Base-by-base conservation (phyloP, 768 basidiomycete species). In the Amanita pallidorosea region DNA sequence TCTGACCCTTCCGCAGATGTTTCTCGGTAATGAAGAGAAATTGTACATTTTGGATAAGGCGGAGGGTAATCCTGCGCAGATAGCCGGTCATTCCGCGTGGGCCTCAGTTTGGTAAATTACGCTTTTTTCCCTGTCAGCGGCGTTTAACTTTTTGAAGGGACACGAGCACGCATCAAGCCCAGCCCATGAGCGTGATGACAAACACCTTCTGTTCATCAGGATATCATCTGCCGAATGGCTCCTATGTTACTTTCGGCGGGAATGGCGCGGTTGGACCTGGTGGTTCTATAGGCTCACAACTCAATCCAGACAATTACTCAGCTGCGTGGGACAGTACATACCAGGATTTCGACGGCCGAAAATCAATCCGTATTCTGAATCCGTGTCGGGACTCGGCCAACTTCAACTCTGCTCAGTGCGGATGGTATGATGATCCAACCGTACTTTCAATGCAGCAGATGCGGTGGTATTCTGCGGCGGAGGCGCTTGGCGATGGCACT, bases 161-260 rank as follows among this genome's bases (percentile, higher is more conserved):
- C 63, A 70, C 85, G 41, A 65, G 69, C 7, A 72, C 81, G 0
- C 79, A 79, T 54, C 65, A 72, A 25, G 75, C 78, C 18, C 72
- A 71, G 18, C 63, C 80, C 0, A 88, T 93, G 82, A 85, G 88
- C 45, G 71, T 90, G 11, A 56, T 58, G 33, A 84, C 84, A 22
- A 91, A 90, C 60, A 67, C 76, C 4, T 91, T 91, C 69, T 91
- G 88, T 57, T 79, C 88, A 17, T 88, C 83, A 2, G 88, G 88
- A 45, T 79, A 83, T 78, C 85, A 88, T 60, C 69, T 88, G 1
- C 87, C 87, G 8, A 88, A 88, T 54, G 85, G 85, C 34, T 86
- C 85, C 1, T 89, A 70, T 53, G 76, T 70, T 8, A 79, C 85
- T 0, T 83, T 89, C 55, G 88, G 88, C 54, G 88, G 88, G 6